Evolutionary conservation across 2,329 filamentous ascomycete species (phyloP), one percentile per base, ranked within the genome.

Genomic region (Penicillium polonicum): DNA sequence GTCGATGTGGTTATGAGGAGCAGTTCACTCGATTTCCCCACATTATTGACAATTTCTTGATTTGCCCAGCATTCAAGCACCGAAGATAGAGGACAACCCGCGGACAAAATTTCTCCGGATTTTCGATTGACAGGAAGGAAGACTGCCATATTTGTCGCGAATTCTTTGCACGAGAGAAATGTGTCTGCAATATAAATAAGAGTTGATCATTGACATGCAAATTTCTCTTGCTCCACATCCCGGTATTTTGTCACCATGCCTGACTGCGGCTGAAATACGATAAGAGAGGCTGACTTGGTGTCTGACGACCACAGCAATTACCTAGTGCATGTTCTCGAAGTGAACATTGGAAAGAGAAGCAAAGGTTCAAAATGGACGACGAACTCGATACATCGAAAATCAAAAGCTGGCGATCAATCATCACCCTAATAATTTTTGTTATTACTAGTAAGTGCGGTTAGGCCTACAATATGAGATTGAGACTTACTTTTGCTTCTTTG

Each of bases 391-490:
- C 83, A 27, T 71, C 71, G 48, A 74, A 80, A 63, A 90, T 91
- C 66, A 81, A 72, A 54, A 73, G 83, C 57, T 90, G 87, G 88
- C 80, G 83, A 49, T 89, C 88, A 17, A 90, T 91, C 49, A 74
- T 90, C 56, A 90, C 87, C 0, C 78, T 91, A 35, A 75, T 91
- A 52, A 82, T 87, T 44, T 91, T 91, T 66, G 77, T 90, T 35
- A 43, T 88, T 41, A 87, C 88, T 5, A 91, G 88, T 90, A 76
- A 80, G 86, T 83, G 21, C 17, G 35, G 10, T 7, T 13, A 7
- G 2, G 17, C 7, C 36, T 17, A 6, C 10, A 36, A 31, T 4
- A 15, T 17, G 35, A 19, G 41, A 19, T 23, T 29, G 27, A 31
- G 17, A 10, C 56, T 57, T 46, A 53, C 42, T 21, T 25, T 39